Conservation (phyloP, 495 filamentous ascomycete species). For the Penicillium cinerascens region DNA sequence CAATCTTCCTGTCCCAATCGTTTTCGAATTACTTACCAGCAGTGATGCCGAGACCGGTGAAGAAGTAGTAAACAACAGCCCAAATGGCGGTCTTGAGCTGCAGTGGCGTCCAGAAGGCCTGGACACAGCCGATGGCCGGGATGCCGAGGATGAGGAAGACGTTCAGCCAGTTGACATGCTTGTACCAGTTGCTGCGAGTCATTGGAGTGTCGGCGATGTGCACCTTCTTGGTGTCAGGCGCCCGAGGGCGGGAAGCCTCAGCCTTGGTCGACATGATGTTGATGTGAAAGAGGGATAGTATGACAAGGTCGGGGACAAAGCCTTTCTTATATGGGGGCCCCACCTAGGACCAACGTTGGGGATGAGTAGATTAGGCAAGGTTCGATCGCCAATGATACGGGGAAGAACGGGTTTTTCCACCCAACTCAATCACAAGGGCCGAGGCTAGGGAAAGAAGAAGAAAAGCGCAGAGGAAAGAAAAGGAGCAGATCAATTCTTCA, state of each 20-base stretch:
- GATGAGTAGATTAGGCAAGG: constrained; percentile 7
- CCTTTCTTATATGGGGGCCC: constrained; percentile 25
- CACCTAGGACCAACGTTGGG: constrained; percentile 33
- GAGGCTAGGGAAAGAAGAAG: constrained; percentile 20
- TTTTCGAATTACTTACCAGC: constrained; percentile 54
- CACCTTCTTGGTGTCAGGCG: constrained; percentile 49
- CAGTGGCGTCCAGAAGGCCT: constrained; percentile 79
- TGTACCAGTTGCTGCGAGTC: constrained; percentile 86
- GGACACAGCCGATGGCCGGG: constrained; percentile 71
- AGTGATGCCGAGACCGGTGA: constrained; percentile 85
- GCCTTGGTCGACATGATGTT: constrained; percentile 40
- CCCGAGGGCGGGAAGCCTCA: constrained; percentile 35
- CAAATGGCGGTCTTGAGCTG: constrained; percentile 73
- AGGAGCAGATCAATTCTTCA: constrained; percentile 3
- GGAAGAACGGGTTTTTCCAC: constrained; percentile 1
- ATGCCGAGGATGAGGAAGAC: constrained; percentile 82
- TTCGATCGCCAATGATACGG: constrained; percentile 27
- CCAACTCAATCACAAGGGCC: constrained; percentile 31
- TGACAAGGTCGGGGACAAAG: constrained; percentile 4
- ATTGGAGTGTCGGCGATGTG: constrained; percentile 63
- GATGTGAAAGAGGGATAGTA: constrained; percentile 1
- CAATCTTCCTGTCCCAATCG: background rate
- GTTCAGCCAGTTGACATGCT: constrained; percentile 96
- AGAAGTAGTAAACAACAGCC: constrained; percentile 86
- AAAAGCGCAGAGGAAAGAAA: constrained; percentile 4